A percentile compares a stretch with the other conserved stretches of the same genome.
Conservation (phyloP, 352 stramenopile species). For the Phytophthora hibernalis region DNA sequence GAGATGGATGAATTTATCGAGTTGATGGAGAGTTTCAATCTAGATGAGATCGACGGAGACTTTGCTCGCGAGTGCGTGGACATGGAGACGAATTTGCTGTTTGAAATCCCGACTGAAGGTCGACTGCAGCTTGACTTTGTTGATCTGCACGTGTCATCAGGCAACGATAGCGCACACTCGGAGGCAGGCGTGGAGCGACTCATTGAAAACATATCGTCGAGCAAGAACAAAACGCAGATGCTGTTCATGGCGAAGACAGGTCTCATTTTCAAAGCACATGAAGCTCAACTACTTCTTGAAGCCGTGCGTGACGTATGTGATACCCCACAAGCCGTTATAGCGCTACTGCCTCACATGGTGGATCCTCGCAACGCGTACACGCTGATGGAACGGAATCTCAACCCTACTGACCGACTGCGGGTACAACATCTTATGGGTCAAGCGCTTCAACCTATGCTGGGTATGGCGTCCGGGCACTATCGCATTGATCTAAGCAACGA, state of each 20-base stretch:
- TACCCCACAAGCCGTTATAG: slow-evolving; percentile 64
- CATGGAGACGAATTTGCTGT: slow-evolving; percentile 61
- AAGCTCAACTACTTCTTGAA: slow-evolving; percentile 76
- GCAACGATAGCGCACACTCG: slow-evolving; percentile 74
- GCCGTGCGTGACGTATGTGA: slow-evolving; percentile 72
- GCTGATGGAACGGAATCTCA: slow-evolving; percentile 76
- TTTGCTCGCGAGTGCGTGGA: slow-evolving; percentile 67
- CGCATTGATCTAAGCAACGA: slow-evolving; percentile 70
- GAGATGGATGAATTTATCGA: slow-evolving; percentile 84
- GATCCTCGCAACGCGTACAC: slow-evolving; percentile 65
- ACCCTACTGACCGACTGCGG: slow-evolving; percentile 49
- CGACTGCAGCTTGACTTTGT: slow-evolving; percentile 74
- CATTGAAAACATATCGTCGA: slow-evolving; percentile 79
- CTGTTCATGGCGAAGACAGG: slow-evolving; percentile 81
- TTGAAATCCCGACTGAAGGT: slow-evolving; percentile 70
- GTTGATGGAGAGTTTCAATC: slow-evolving; percentile 74
- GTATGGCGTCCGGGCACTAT: slow-evolving; percentile 71
- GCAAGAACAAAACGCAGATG: slow-evolving; percentile 86
- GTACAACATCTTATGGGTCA: slow-evolving; percentile 75
- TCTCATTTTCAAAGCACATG: slow-evolving; percentile 67
- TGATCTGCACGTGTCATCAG: slow-evolving; percentile 76
- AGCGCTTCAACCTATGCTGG: slow-evolving; percentile 70
- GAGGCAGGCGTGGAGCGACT: slow-evolving; percentile 69
- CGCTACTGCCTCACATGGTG: slow-evolving; percentile 79
- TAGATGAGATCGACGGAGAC: slow-evolving; percentile 47